Evolutionary conservation across 1,139 yeast genomes (phyloP), one percentile per base, ranked within the genome.

Genomic region (Suhomyces taliae): DNA sequence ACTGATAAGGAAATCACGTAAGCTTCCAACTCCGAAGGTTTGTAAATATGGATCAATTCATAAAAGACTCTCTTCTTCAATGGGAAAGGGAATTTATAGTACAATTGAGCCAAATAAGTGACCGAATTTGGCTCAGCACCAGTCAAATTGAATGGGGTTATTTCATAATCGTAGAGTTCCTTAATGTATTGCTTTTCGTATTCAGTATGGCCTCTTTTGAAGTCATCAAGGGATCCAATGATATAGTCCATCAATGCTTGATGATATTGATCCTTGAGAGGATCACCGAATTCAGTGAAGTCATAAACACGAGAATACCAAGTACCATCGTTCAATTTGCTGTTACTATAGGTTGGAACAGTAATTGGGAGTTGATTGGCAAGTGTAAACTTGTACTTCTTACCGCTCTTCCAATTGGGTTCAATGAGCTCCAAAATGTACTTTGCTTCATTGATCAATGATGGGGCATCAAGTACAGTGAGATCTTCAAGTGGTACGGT

Each of bases 1-100:
- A 76, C 67, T 3, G 86, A 84, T 33, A 82, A 54, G 10, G 85
- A 76, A 32, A 83, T 69, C 10, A 83, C 79, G 47, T 75, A 72
- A 7, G 80, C 80, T 47, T 70, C 72, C 27, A 50, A 39, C 6
- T 58, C 62, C 27, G 69, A 64, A 12, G 63, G 58, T 37, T 68
- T 71, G 38, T 64, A 61, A 4, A 82, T 66, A 44, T 78, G 72
- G 19, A 85, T 69, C 72, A 83, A 76, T 45, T 83, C 82, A 52
- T 82, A 76, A 70, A 86, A 84, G 43, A 80, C 81, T 29, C 93
- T 55, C 41, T 58, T 62, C 32, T 61, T 62, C 50, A 82, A 65
- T 4, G 83, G 81, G 52, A 70, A 71, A 11, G 79, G 83, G 46
- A 82, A 72, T 53, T 67, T 66, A 64, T 82, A 82, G 48, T 67